These are phyloP conservation scores for Colletotrichum acutatum DNA, from an alignment of 2,329 filamentous ascomycete species.

Conservation along the genomic window DNA sequence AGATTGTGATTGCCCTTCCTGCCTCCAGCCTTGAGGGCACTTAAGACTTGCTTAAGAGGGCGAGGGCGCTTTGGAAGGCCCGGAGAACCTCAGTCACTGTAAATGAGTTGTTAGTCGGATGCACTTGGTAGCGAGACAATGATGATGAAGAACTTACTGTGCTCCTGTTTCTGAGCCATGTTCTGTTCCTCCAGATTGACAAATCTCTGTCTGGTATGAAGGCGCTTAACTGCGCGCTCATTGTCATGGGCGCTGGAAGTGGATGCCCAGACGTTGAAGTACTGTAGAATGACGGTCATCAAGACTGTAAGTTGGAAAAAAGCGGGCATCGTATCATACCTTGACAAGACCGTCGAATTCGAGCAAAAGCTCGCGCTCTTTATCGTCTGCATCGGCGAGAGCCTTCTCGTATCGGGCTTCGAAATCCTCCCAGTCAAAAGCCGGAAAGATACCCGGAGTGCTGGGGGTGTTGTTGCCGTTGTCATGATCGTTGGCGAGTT, in stretches of 20 bases:
- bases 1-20: not conserved
- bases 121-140: not conserved
- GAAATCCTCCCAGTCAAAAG: conserved; percentile 83
- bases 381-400: conserved; percentile 69
- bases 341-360: conserved; percentile 76
- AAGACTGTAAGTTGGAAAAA: not conserved
- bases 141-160: conserved; percentile 70
- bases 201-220: conserved; percentile 82
- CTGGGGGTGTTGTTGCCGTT: conserved; percentile 51
- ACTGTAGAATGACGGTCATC: conserved; percentile 58
- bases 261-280: conserved; percentile 83
- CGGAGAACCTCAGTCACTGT: conserved; percentile 67
- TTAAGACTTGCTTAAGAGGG: conserved; percentile 55
- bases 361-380: conserved; percentile 73
- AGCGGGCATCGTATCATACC: conserved; percentile 50
- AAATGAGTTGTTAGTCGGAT: conserved; percentile 38
- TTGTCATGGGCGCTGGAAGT: conserved; percentile 79
- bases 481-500: conserved; percentile 44
- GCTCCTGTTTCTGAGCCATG: conserved; percentile 79
- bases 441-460: conserved; percentile 63
- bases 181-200: conserved; percentile 79
- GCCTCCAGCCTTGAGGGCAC: not conserved
- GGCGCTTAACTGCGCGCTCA: conserved; percentile 79
- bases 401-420: conserved; percentile 74
- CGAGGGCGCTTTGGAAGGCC: conserved; percentile 71